Evolutionary conservation across 352 stramenopile genomes (phyloP).

Genomic region (Pythium sp.): DNA sequence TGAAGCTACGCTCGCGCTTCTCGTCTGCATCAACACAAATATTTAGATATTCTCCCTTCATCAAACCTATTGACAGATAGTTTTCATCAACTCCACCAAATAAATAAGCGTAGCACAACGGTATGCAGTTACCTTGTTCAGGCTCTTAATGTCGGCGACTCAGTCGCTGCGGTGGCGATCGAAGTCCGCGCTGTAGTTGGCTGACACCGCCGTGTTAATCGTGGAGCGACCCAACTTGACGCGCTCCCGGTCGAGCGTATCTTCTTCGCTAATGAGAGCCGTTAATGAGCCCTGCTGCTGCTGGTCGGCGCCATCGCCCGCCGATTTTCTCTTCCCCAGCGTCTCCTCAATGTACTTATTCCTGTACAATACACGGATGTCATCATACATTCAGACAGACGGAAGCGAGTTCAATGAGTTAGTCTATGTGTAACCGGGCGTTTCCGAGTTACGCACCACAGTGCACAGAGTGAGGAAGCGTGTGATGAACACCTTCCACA

Average conservation of each 20-base stretch:
- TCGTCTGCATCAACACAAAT: constrained; percentile 46
- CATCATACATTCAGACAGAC: not conserved
- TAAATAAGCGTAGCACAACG: not conserved
- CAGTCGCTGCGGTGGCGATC: constrained; percentile 69
- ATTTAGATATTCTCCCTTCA: not conserved
- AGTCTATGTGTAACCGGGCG: not conserved
- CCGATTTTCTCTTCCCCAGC: constrained; percentile 41
- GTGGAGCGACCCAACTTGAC: constrained; percentile 11
- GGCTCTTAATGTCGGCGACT: constrained; percentile 62
- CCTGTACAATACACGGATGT: constrained; percentile 18
- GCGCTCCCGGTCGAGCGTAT: constrained; percentile 41
- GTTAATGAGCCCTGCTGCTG: constrained; percentile 7
- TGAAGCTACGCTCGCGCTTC: constrained; percentile 62
- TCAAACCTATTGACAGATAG: not conserved
- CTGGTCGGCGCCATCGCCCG: not conserved
- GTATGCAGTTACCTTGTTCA: constrained; percentile 40
- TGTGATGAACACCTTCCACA: too few species aligned
- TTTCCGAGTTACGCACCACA: too few species aligned
- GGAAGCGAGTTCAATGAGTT: not conserved
- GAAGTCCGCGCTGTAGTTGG: constrained; percentile 80
- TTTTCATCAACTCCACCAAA: not conserved
- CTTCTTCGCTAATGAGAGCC: constrained; percentile 37
- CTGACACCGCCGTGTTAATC: constrained; percentile 50
- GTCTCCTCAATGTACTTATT: constrained; percentile 84
- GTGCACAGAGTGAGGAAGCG: too few species aligned